phyloP scores from a whole-genome alignment of 208 protist genomes.

The Trichomonas gallinae region DNA sequence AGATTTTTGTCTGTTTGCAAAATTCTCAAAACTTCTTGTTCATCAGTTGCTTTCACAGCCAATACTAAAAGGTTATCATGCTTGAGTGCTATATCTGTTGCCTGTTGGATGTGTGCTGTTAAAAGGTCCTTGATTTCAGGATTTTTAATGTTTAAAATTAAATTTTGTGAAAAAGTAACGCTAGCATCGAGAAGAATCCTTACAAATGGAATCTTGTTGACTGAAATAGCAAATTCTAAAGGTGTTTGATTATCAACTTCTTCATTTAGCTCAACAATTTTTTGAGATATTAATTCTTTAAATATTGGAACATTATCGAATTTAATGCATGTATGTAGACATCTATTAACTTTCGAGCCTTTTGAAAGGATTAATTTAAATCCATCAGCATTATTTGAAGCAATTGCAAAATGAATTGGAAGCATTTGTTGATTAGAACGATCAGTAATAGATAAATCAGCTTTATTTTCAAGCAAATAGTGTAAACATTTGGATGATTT shows the following conservation, averaged over 20 bases:
- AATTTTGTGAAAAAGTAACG: background rate
- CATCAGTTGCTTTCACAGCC: background rate
- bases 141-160: background rate
- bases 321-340: background rate
- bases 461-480: background rate
- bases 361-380: background rate
- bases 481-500: background rate
- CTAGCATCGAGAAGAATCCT: background rate
- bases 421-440: background rate
- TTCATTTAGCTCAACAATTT: background rate
- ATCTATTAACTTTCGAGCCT: background rate
- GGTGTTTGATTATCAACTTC: background rate
- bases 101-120: background rate
- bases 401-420: conserved; percentile 3
- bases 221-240: background rate
- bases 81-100: too few relatives aligned
- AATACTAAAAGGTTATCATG: background rate
- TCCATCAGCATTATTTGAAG: background rate
- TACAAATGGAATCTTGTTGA: background rate
- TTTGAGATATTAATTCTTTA: background rate
- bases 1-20: background rate
- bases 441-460: background rate
- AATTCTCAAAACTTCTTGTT: background rate
- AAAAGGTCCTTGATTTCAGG: background rate
- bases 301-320: background rate